Evolutionary conservation across 208 protist species (phyloP).

Genomic region (Porcisia hertigi): DNA sequence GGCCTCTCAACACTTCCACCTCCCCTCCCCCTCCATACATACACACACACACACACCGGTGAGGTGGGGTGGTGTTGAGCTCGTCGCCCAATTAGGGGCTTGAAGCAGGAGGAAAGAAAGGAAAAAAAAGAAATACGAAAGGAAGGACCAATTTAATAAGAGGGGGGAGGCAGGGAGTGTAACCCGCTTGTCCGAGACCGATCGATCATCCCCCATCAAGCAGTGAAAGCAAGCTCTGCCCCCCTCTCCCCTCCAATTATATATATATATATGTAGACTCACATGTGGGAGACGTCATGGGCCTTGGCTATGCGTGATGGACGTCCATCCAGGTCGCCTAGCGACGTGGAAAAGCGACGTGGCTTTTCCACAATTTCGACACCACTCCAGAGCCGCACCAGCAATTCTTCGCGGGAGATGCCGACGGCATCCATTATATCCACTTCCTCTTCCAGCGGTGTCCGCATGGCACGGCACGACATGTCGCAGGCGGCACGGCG

Average conservation of each 20-base stretch:
- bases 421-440: constrained; percentile 51
- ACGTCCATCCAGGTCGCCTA: background rate
- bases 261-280: background rate
- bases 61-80: too few relatives aligned
- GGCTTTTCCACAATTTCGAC: constrained; percentile 4
- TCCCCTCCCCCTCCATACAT: too few relatives aligned
- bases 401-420: constrained; percentile 52
- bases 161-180: too few relatives aligned
- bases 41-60: too few relatives aligned
- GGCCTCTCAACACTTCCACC: too few relatives aligned
- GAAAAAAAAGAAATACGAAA: too few relatives aligned
- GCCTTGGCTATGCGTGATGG: background rate
- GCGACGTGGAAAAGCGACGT: background rate
- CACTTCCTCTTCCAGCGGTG: constrained; percentile 57
- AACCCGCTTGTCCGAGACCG: background rate
- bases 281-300: constrained; percentile 20
- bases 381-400: constrained; percentile 34
- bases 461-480: constrained; percentile 43
- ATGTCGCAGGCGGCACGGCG: constrained; percentile 41
- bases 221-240: background rate
- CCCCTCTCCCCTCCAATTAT: background rate
- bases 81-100: too few relatives aligned
- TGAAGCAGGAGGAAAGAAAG: too few relatives aligned
- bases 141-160: background rate
- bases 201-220: background rate